Evolutionary conservation across 768 basidiomycete species (phyloP), one percentile per base, ranked within the genome.

Genomic region (Phlebiopsis flavidoalba): DNA sequence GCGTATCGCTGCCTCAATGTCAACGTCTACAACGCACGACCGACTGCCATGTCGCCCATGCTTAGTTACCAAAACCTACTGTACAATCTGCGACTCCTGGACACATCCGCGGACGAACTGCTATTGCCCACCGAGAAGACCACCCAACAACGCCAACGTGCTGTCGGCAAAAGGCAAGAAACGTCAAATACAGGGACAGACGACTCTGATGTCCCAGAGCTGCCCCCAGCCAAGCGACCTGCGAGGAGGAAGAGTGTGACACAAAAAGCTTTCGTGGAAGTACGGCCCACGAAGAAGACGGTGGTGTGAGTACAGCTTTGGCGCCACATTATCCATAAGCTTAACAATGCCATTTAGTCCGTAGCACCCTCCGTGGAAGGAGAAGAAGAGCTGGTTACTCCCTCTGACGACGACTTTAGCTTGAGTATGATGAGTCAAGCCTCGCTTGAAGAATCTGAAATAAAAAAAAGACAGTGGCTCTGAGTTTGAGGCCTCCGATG

Each of bases 401-500:
- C 66, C 24, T 76, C 74, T 40, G 75, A 80, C 19, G 72, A 74
- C 47, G 77, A n/a, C n/a, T n/a, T n/a, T n/a, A 73, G 19, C 66
- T 76, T 43, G 78, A 79, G 43, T 77, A 74, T 60, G 73, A 75
- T 51, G 79, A 62, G 47, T n/a, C 64, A 71, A 21, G 70, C 69
- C 15, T 68, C 68, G 15, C 51, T 79, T 26, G 74, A 77, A 11
- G 86, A 87, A 60, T 84, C 80, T 17, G 80, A 80, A n/a, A n/a
- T n/a, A n/a, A n/a, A n/a, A n/a, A n/a, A n/a, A n/a, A 33, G 80
- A 76, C 57, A 83, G 80, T 68, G 85, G 78, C 26, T 89, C 88
- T 45, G 87, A 87, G 59, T 89, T 86, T 63, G 74, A 81, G 46
- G 74, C 61, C 3, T 78, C 79, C 11, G 74, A 76, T 17, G 65